A percentile compares a stretch with the other conserved stretches of the same genome.
phyloP scores from a whole-genome alignment of 805 yeast species.

The Saturnispora zaruensis region DNA sequence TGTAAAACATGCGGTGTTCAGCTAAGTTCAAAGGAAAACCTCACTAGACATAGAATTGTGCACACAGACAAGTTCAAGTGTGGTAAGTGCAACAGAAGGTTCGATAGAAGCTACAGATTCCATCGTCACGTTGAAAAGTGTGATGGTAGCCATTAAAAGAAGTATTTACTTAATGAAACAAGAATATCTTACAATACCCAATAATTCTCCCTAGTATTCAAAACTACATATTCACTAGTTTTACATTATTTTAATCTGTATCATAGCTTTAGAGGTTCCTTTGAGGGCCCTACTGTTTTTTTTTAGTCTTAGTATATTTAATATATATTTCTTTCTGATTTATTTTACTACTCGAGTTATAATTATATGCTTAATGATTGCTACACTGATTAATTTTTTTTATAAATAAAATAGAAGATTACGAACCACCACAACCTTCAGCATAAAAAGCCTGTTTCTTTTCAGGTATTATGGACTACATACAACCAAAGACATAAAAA shows the following conservation, averaged over 20 bases:
- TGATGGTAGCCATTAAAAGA: constrained; percentile 4
- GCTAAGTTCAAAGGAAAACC: constrained; percentile 22
- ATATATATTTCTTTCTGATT: background rate
- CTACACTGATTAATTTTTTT: too few relatives aligned
- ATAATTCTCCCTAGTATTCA: background rate
- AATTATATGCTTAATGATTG: too few relatives aligned
- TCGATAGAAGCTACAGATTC: constrained; percentile 23
- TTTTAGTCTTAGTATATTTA: background rate
- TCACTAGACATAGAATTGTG: constrained; percentile 23
- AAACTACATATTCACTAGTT: background rate
- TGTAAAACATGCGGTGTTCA: constrained; percentile 19
- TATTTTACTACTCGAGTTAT: too few relatives aligned
- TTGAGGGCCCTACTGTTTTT: background rate
- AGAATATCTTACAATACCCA: background rate
- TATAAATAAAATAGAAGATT: background rate
- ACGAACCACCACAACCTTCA: background rate
- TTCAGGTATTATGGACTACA: background rate
- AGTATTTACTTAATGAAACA: background rate
- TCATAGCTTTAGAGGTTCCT: background rate
- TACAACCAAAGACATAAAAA: background rate
- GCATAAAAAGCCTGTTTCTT: background rate
- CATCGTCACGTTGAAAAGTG: constrained; percentile 20
- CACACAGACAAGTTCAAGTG: constrained; percentile 25
- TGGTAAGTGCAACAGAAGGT: constrained; percentile 17
- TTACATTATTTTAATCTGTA: background rate